phyloP scores from a whole-genome alignment of 177 flowering plant species.

The Vitis hybrid region DNA sequence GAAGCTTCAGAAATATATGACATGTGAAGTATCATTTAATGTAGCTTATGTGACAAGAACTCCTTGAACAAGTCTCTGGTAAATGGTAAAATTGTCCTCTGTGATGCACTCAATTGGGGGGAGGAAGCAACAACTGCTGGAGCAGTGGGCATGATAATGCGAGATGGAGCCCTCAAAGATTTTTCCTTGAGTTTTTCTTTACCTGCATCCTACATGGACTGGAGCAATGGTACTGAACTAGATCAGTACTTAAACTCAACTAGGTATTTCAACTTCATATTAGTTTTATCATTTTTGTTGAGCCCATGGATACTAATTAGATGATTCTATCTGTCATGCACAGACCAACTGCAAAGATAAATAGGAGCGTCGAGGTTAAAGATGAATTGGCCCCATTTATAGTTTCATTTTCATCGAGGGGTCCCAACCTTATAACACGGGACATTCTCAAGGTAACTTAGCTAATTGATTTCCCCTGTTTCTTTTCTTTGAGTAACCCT shows the following conservation, averaged over 20 bases:
- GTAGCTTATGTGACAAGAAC: not conserved
- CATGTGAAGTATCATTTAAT: not conserved
- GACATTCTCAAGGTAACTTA: conserved; percentile 42
- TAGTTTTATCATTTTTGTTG: not conserved
- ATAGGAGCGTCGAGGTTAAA: conserved; percentile 22
- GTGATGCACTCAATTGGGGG: not conserved
- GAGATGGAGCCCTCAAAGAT: not conserved
- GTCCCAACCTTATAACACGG: conserved; percentile 1
- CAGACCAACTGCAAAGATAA: conserved; percentile 31
- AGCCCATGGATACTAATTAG: too few relatives aligned
- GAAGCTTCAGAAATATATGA: not conserved
- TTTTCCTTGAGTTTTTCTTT: not conserved
- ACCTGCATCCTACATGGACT: conserved; percentile 1
- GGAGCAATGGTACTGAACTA: not conserved
- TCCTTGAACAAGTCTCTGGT: not conserved
- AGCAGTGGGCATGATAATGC: conserved; percentile 11
- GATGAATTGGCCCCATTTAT: conserved; percentile 8
- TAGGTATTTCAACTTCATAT: conserved; percentile 1
- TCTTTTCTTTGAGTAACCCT: not conserved
- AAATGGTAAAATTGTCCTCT: conserved; percentile 5
- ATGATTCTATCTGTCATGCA: not conserved
- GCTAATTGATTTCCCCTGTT: not conserved
- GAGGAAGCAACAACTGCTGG: not conserved
- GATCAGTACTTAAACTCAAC: conserved; percentile 5
- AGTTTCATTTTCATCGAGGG: too few relatives aligned